Evolutionary conservation across 2,329 filamentous ascomycete genomes (phyloP), one percentile per base, ranked within the genome.

Genomic region (Septoria petroselini): DNA sequence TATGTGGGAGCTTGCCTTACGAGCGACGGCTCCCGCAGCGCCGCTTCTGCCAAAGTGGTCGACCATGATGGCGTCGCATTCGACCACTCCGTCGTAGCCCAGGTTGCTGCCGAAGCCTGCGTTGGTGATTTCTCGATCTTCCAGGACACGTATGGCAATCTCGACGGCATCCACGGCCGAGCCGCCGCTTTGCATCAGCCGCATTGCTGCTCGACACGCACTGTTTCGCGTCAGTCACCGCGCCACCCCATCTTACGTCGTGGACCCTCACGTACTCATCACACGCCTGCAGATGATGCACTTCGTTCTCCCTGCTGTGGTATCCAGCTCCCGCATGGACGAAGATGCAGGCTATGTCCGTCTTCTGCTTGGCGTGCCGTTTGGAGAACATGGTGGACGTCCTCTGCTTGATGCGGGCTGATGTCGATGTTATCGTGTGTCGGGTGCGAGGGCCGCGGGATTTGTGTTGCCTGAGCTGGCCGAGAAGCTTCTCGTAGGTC

Each of bases 91-190:
- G 60, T 96, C 86, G 55, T 95, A 87, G 37, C 88, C 85, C 18
- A 98, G 75, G 63, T 98, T 98, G 71, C 93, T 98, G 39, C 94
- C 93, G 66, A 87, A 97, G 0, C 93, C 93, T 30, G 91, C 88
- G 68, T 98, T 98, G 29, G 94, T 98, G 58, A 98, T 94, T 63
- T 96, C 90, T 50, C 86, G 84, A 66, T 98, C 88, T 33, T 98
- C 93, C 14, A 98, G 81, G 15, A 88, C 77, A 59, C 85, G 87
- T 62, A 98, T 83, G 23, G 93, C 89, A 42, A 86, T 85, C 69
- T 96, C 93, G 17, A 96, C 86, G 12, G 91, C 93, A 65, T 97
- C 89, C 3, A 91, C 77, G 3, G 93, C 88, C 34, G 83, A 82
- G 7, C 84, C 86, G 18, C 93, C 93, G 55, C 79, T 81, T 62